Evolutionary conservation across 768 basidiomycete species (phyloP).

Genomic region (Boletus reticulatus): DNA sequence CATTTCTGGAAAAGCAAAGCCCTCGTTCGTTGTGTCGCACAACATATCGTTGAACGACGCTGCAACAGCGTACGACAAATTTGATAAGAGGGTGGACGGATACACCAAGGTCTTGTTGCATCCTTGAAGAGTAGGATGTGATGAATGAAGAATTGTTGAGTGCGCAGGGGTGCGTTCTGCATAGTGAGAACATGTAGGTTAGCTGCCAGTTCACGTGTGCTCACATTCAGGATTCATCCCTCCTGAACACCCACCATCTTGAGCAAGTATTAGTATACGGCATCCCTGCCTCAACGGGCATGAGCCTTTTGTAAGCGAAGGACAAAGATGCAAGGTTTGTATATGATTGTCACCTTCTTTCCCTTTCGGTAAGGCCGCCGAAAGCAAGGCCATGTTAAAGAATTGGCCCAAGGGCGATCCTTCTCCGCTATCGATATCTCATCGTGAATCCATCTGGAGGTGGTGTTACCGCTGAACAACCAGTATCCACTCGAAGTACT

Average conservation of each 20-base stretch:
- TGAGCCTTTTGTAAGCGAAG: no score
- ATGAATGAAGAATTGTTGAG: background rate
- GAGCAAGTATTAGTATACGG: no score
- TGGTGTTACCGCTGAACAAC: no score
- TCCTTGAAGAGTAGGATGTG: background rate
- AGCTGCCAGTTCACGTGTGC: background rate
- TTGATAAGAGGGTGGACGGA: conserved; percentile 7
- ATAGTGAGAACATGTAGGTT: background rate
- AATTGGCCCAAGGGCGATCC: background rate
- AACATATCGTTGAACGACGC: conserved; percentile 2
- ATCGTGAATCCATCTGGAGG: background rate
- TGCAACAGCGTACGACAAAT: conserved; percentile 1
- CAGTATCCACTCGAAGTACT: background rate
- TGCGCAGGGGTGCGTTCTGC: background rate
- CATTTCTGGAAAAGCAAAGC: background rate
- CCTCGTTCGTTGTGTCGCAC: conserved; percentile 4
- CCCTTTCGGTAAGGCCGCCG: background rate
- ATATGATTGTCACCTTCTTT: background rate
- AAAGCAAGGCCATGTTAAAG: background rate
- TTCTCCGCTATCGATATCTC: conserved; percentile 1
- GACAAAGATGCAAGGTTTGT: background rate
- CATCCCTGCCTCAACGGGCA: no score
- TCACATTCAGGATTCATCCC: no score
- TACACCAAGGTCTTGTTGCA: background rate
- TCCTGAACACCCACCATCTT: no score